Evolutionary conservation across 306 rosid species (phyloP).

Genomic region (Cicer pinnatifidum): DNA sequence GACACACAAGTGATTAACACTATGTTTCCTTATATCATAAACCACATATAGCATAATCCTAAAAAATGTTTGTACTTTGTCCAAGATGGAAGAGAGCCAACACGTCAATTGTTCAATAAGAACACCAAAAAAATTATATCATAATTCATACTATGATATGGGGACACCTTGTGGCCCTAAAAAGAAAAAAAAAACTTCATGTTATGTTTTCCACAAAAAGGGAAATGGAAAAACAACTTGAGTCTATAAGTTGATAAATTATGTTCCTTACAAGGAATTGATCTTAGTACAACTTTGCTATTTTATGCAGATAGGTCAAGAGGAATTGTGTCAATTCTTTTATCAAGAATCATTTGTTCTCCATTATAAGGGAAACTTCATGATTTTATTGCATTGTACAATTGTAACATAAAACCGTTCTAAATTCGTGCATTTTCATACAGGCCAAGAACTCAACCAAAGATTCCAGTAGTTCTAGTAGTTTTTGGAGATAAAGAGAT

Average conservation of each 20-base stretch:
- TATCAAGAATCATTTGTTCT: constrained; percentile 73
- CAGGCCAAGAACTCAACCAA: constrained; percentile 89
- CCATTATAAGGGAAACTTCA: constrained; percentile 74
- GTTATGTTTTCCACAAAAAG: not conserved
- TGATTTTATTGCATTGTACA: constrained; percentile 45
- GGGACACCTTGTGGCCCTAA: constrained; percentile 19
- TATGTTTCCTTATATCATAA: no score
- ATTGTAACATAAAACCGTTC: constrained; percentile 57
- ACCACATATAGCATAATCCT: not conserved
- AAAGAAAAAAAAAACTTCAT: constrained; percentile 5
- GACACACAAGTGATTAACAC: no score
- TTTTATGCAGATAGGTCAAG: constrained; percentile 69
- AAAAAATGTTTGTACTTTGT: no score
- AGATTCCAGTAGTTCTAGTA: constrained; percentile 41
- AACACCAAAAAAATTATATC: not conserved
- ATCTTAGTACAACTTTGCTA: constrained; percentile 33
- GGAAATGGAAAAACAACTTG: not conserved
- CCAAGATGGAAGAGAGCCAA: not conserved
- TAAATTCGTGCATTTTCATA: constrained; percentile 96
- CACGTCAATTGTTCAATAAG: not conserved
- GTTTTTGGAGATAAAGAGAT: constrained; percentile 3
- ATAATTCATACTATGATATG: not conserved
- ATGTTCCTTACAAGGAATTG: constrained; percentile 32
- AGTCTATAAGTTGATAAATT: constrained; percentile 22
- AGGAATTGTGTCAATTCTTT: constrained; percentile 82